phyloP scores from a whole-genome alignment of 2,329 filamentous ascomycete species.

The Ustulina deusta region DNA sequence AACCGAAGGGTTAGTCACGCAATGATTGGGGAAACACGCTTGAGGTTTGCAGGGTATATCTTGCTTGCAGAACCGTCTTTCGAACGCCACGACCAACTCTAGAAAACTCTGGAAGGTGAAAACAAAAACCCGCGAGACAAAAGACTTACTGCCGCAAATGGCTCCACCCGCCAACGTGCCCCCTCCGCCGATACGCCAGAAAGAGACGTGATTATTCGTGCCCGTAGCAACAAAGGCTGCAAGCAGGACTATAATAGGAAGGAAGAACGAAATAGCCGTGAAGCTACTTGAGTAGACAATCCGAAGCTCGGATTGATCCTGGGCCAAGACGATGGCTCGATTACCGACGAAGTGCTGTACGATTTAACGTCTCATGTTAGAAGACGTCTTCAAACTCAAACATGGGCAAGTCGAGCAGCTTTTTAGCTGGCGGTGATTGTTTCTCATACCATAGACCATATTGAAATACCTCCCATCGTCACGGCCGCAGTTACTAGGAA shows the following conservation, averaged over 20 bases:
- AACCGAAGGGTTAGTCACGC: slow-evolving; percentile 1
- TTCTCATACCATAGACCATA: slow-evolving; percentile 74
- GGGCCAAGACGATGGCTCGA: slow-evolving; percentile 77
- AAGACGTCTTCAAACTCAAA: slow-evolving; percentile 43
- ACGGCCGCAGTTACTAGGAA: slow-evolving; percentile 73
- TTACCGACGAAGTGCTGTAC: slow-evolving; percentile 85
- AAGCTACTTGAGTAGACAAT: slow-evolving; percentile 79
- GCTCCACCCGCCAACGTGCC: slow-evolving; percentile 78
- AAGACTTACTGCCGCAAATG: slow-evolving; percentile 71
- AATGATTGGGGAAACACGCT: background rate
- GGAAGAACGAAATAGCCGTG: slow-evolving; percentile 81
- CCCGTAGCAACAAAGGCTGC: slow-evolving; percentile 78
- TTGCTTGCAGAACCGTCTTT: background rate
- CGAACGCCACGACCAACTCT: background rate
- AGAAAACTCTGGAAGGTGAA: background rate
- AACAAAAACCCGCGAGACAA: background rate
- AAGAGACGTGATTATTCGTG: slow-evolving; percentile 67
- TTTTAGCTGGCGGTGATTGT: background rate
- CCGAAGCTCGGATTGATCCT: slow-evolving; percentile 72
- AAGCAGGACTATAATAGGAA: slow-evolving; percentile 80
- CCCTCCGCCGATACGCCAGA: slow-evolving; percentile 69
- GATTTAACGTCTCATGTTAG: slow-evolving; percentile 52
- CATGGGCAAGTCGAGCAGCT: background rate
- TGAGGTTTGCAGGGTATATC: background rate
- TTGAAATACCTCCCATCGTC: slow-evolving; percentile 79